phyloP scores from a whole-genome alignment of 1,284 basidiomycete species.

The Limonomyces culmigenus region DNA sequence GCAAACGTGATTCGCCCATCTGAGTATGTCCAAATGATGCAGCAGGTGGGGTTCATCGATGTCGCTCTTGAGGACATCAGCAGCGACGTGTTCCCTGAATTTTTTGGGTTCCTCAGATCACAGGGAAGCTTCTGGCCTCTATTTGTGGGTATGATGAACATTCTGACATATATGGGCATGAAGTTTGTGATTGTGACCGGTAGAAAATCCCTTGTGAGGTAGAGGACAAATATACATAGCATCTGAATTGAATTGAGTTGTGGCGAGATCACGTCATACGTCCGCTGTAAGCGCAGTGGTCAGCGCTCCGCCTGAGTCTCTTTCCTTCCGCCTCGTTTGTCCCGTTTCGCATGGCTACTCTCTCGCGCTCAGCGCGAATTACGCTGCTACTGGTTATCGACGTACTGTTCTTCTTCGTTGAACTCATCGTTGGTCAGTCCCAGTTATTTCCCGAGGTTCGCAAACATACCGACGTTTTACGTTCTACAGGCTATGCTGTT shows the following conservation, averaged over 20 bases:
- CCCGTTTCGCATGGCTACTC: constrained; percentile 23
- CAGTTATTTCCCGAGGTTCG: background rate
- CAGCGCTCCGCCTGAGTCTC: background rate
- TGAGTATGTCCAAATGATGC: constrained; percentile 29
- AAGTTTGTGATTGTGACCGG: background rate
- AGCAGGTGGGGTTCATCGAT: constrained; percentile 33
- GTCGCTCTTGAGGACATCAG: constrained; percentile 45
- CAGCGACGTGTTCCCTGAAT: constrained; percentile 39
- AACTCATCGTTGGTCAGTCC: constrained; percentile 63
- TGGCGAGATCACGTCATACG: too few species aligned
- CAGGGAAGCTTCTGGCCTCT: constrained; percentile 26
- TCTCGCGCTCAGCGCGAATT: constrained; percentile 67
- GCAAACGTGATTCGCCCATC: constrained; percentile 31
- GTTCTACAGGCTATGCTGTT: constrained; percentile 66
- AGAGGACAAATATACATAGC: too few species aligned
- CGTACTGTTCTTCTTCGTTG: constrained; percentile 82
- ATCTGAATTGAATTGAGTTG: too few species aligned
- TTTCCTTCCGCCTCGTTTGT: background rate
- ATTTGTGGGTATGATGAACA: constrained; percentile 13
- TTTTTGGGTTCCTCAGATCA: constrained; percentile 28
- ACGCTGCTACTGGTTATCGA: constrained; percentile 75
- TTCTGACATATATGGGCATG: background rate
- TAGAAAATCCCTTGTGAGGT: background rate
- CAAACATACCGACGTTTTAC: constrained; percentile 2
- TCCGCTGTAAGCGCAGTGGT: too few species aligned